phyloP scores from a whole-genome alignment of 352 stramenopile species.

The Phytophthora hybrid region DNA sequence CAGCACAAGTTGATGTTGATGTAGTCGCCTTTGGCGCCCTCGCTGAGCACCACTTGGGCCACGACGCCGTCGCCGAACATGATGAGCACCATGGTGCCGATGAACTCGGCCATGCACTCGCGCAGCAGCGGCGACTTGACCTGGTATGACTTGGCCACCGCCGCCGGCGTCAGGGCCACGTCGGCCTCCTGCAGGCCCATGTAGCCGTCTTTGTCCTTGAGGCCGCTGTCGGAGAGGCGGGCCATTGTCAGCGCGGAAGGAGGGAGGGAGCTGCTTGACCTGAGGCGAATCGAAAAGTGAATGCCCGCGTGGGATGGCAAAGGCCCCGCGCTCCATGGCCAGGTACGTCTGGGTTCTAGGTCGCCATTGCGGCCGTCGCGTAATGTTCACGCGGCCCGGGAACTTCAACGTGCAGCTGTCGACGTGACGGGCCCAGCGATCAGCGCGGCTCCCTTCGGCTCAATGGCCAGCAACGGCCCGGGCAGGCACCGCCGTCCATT shows the following conservation, averaged over 20 bases:
- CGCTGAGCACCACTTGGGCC: constrained; percentile 59
- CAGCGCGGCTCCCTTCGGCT: neutral
- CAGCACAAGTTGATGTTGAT: constrained; percentile 67
- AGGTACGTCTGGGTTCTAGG: neutral
- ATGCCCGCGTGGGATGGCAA: constrained; percentile 16
- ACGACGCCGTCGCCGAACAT: constrained; percentile 71
- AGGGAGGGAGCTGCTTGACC: constrained; percentile 4
- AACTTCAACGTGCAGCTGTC: constrained; percentile 34
- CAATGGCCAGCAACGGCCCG: neutral
- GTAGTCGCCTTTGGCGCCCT: constrained; percentile 60
- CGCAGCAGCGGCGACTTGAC: constrained; percentile 54
- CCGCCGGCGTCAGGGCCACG: constrained; percentile 22
- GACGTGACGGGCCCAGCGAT: constrained; percentile 19
- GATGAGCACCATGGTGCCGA: constrained; percentile 67
- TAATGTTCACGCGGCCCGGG: constrained; percentile 25
- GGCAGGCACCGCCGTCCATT: constrained; percentile 2
- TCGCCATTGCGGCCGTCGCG: constrained; percentile 11
- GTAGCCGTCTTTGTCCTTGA: constrained; percentile 43
- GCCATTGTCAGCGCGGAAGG: constrained; percentile 16
- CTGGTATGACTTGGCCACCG: constrained; percentile 34
- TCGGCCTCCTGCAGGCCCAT: constrained; percentile 36
- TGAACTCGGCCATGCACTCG: constrained; percentile 71
- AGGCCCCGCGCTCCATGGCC: constrained; percentile 21
- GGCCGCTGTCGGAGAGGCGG: constrained; percentile 33
- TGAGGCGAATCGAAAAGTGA: constrained; percentile 25